Conservation (phyloP, 176 grass and related monocot species). For the Oryza australiensis region DNA sequence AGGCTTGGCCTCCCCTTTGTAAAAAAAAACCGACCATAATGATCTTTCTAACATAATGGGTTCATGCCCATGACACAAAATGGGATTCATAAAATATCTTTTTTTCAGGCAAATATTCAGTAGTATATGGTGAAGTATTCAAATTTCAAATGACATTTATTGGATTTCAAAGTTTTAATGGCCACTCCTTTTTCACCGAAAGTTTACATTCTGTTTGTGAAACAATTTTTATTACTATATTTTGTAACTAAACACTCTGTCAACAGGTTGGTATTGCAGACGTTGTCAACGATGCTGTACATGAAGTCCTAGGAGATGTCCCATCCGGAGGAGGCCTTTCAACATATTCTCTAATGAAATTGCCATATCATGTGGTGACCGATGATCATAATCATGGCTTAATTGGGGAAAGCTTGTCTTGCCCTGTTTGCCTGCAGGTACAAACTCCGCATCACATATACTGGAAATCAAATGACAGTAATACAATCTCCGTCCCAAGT, state of each 20-base stretch:
- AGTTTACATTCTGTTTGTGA: background rate
- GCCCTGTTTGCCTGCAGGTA: conserved; percentile 87
- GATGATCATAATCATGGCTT: conserved; percentile 50
- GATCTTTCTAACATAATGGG: background rate
- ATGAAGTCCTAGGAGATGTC: conserved; percentile 58
- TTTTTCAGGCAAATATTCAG: background rate
- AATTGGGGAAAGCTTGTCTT: conserved; percentile 50
- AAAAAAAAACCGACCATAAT: no score
- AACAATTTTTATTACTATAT: no score
- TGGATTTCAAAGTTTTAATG: background rate
- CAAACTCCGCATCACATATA: background rate
- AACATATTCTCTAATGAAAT: conserved; percentile 58
- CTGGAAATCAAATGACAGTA: background rate
- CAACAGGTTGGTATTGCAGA: conserved; percentile 55
- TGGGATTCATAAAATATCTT: background rate
- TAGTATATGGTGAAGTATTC: background rate
- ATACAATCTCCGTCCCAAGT: no score
- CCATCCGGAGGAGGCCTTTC: conserved; percentile 60
- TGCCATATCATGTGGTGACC: conserved; percentile 63
- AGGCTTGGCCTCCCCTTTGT: no score
- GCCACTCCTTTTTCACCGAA: background rate
- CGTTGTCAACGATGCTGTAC: conserved; percentile 47
- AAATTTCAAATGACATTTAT: background rate
- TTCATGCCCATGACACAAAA: background rate
- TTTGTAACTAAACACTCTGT: background rate